A percentile compares a stretch with the other conserved stretches of the same genome.
Conservation (phyloP, 2,329 filamentous ascomycete genomes). For the Fragosphaeria purpurea region DNA sequence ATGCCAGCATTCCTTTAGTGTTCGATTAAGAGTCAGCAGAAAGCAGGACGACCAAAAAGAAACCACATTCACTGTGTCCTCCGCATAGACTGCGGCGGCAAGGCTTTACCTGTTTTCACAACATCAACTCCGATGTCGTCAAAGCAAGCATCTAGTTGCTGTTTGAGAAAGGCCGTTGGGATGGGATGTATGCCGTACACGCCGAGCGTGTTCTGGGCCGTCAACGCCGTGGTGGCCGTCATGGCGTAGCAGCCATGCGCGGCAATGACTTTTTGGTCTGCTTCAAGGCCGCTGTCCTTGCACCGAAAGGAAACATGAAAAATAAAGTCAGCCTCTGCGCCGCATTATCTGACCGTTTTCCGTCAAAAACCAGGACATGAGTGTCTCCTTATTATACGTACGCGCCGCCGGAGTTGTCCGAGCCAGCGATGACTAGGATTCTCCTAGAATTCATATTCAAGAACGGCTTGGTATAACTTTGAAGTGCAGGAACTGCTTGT, state of each 20-base stretch:
- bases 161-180: constrained; percentile 67
- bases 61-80: background rate
- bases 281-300: constrained; percentile 67
- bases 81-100: constrained; percentile 13
- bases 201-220: constrained; percentile 87
- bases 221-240: constrained; percentile 89
- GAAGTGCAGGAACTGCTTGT: too few relatives aligned
- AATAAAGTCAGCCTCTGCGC: background rate
- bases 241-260: constrained; percentile 92
- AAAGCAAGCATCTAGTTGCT: constrained; percentile 77
- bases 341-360: too few relatives aligned
- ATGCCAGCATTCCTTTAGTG: constrained; percentile 67
- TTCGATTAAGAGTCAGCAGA: too few relatives aligned
- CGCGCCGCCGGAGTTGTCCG: constrained; percentile 87
- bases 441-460: constrained; percentile 26
- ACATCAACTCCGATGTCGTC: constrained; percentile 82
- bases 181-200: constrained; percentile 73
- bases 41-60: too few relatives aligned
- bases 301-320: background rate
- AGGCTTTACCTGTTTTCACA: constrained; percentile 67
- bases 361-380: too few relatives aligned
- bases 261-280: constrained; percentile 88
- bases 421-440: constrained; percentile 76
- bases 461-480: background rate
- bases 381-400: constrained; percentile 26